Evolutionary conservation across 192 early-diverging fungal genomes (phyloP).

Genomic region (Thoreauomyces humboldtii): DNA sequence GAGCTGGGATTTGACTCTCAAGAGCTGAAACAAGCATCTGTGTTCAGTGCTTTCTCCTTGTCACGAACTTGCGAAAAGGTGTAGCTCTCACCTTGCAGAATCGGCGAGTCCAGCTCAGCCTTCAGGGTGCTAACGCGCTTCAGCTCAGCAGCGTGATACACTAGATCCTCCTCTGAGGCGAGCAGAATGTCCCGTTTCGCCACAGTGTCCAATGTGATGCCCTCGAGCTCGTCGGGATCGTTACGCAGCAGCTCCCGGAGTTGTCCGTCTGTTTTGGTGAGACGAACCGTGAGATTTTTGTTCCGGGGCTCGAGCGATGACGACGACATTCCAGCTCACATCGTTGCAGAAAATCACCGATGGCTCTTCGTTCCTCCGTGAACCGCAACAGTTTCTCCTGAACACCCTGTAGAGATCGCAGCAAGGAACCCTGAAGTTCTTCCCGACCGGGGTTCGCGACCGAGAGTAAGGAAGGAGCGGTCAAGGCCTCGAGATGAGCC

Average conservation of each 20-base stretch:
- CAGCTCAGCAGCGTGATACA: slow-evolving; percentile 2
- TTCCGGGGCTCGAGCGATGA: background rate
- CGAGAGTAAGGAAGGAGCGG: slow-evolving; percentile 21
- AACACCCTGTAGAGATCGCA: slow-evolving; percentile 14
- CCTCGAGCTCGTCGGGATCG: background rate
- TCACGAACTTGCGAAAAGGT: background rate
- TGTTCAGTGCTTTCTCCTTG: too few species aligned
- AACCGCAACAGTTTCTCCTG: slow-evolving; percentile 17
- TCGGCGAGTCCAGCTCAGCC: slow-evolving; percentile 24
- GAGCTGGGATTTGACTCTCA: slow-evolving; percentile 4
- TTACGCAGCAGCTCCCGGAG: slow-evolving; percentile 17
- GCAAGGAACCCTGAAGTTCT: slow-evolving; percentile 18
- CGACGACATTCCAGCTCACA: slow-evolving; percentile 3
- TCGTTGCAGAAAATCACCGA: slow-evolving; percentile 20
- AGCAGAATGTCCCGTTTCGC: slow-evolving; percentile 30
- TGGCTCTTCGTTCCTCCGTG: slow-evolving; percentile 17
- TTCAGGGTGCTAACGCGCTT: slow-evolving; percentile 19
- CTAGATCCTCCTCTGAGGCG: slow-evolving; percentile 21
- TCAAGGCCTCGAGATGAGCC: slow-evolving; percentile 25
- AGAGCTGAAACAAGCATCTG: slow-evolving; percentile 2
- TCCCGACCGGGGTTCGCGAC: background rate
- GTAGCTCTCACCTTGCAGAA: slow-evolving; percentile 14
- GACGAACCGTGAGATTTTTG: too few species aligned
- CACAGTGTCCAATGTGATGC: slow-evolving; percentile 14
- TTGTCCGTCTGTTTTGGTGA: slow-evolving; percentile 4